Evolutionary conservation across 768 basidiomycete species (phyloP).

Genomic region (Fibroporia radiculosa): DNA sequence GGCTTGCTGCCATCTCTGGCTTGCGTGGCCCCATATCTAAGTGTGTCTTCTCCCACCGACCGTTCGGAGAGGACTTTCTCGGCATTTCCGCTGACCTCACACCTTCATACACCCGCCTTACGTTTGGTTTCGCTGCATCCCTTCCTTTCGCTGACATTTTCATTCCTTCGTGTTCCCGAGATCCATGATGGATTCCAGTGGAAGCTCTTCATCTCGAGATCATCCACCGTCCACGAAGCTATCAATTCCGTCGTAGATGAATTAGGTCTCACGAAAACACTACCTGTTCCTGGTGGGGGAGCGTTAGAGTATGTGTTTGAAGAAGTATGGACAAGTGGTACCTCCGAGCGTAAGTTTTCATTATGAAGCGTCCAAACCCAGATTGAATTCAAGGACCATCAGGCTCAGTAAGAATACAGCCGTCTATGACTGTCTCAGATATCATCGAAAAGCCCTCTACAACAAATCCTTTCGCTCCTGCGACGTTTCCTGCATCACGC

Average conservation of each 20-base stretch:
- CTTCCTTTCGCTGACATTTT: slow-evolving; percentile 40
- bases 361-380: too few species aligned
- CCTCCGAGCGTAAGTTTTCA: slow-evolving; percentile 48
- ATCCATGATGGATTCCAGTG: slow-evolving; percentile 67
- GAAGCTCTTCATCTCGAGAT: slow-evolving; percentile 56
- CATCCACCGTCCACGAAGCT: slow-evolving; percentile 47
- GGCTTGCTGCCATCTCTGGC: slow-evolving; percentile 41
- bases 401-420: too few species aligned
- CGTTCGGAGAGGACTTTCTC: slow-evolving; percentile 51
- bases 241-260: slow-evolving; percentile 47
- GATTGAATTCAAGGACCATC: too few species aligned
- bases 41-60: slow-evolving; percentile 27
- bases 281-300: slow-evolving; percentile 63
- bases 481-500: slow-evolving; percentile 24
- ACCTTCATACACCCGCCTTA: slow-evolving; percentile 56
- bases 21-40: slow-evolving; percentile 46
- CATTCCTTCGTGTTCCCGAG: slow-evolving; percentile 66
- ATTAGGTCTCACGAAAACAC: slow-evolving; percentile 58
- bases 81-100: slow-evolving; percentile 59
- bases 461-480: slow-evolving; percentile 11
- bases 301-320: slow-evolving; percentile 68
- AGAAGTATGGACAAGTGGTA: slow-evolving; percentile 51
- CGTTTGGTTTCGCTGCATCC: slow-evolving; percentile 70
- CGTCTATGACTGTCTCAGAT: slow-evolving; percentile 35
- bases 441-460: slow-evolving; percentile 30